Conservation (phyloP, 345 rosid genomes). For the Streptanthus diversifolius region DNA sequence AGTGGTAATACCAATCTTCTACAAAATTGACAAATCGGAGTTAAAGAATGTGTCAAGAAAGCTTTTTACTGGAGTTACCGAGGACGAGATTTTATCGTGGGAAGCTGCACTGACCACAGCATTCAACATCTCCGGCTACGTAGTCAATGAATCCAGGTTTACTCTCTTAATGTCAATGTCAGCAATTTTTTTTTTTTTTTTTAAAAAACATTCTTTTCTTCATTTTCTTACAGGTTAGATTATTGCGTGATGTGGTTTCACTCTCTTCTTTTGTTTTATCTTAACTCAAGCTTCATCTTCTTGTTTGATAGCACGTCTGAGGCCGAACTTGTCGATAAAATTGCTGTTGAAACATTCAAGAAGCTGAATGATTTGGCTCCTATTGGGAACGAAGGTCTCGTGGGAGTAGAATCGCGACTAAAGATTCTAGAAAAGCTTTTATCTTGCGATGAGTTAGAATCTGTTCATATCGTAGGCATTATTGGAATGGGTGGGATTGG, state of each 20-base stretch:
- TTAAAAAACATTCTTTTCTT: background rate
- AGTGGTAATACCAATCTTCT: slow-evolving; percentile 33
- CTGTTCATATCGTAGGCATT: slow-evolving; percentile 38
- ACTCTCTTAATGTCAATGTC: no score
- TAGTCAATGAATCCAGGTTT: slow-evolving; percentile 6
- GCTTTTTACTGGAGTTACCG: slow-evolving; percentile 13
- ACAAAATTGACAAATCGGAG: slow-evolving; percentile 18
- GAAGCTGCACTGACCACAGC: slow-evolving; percentile 24
- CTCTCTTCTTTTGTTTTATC: background rate
- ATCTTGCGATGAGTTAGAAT: slow-evolving; percentile 6
- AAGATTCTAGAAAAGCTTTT: slow-evolving; percentile 8
- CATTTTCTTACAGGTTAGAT: background rate
- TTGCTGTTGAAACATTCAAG: slow-evolving; percentile 27
- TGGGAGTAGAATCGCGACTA: slow-evolving; percentile 37
- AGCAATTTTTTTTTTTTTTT: no score
- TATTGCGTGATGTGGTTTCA: background rate
- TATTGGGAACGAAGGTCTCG: background rate
- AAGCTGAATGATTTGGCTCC: slow-evolving; percentile 30
- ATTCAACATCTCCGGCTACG: slow-evolving; percentile 15
- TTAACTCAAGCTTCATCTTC: background rate
- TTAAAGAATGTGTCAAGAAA: slow-evolving; percentile 20
- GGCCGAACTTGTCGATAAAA: slow-evolving; percentile 32
- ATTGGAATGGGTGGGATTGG: slow-evolving; percentile 56
- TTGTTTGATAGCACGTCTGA: slow-evolving; percentile 29
- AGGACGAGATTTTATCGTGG: slow-evolving; percentile 15